phyloP scores from a whole-genome alignment of 2,329 filamentous ascomycete species.

The Aspergillus candidus region DNA sequence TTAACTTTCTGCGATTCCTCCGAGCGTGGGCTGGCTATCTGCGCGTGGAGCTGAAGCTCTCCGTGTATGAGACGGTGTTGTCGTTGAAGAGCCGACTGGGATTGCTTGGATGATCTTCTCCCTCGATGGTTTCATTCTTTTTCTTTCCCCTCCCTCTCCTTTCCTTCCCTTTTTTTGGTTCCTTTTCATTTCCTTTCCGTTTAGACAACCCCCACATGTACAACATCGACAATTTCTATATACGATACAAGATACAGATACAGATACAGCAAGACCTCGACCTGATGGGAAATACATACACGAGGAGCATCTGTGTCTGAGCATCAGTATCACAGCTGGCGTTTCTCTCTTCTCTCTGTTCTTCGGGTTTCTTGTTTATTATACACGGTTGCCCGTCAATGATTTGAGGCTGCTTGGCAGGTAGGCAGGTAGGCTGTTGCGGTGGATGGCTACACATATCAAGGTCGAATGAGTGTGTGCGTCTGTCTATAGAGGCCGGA shows the following conservation, averaged over 20 bases:
- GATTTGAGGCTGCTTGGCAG: too few relatives aligned
- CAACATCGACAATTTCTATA: not conserved
- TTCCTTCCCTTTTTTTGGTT: conserved; percentile 5
- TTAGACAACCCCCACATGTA: not conserved
- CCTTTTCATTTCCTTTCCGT: not conserved
- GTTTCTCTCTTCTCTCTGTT: not conserved
- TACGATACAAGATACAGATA: too few relatives aligned
- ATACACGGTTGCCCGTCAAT: too few relatives aligned
- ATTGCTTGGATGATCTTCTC: conserved; percentile 16
- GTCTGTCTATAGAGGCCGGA: too few relatives aligned
- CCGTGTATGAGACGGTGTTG: conserved; percentile 54
- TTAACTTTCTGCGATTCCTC: conserved; percentile 48
- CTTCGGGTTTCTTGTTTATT: too few relatives aligned
- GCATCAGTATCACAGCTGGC: not conserved
- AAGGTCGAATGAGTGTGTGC: too few relatives aligned
- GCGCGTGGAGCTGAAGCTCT: conserved; percentile 53
- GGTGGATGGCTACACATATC: too few relatives aligned
- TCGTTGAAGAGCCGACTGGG: conserved; percentile 47
- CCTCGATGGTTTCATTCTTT: conserved; percentile 4
- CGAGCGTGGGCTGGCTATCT: conserved; percentile 49
- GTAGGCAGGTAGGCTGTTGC: too few relatives aligned
- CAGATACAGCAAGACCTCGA: too few relatives aligned
- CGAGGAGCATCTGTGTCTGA: conserved; percentile 5
- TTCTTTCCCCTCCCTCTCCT: conserved; percentile 15
- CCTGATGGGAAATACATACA: not conserved